Evolutionary conservation across 257 asterid species (phyloP), one percentile per base, ranked within the genome.

Genomic region (Petrea volubilis): DNA sequence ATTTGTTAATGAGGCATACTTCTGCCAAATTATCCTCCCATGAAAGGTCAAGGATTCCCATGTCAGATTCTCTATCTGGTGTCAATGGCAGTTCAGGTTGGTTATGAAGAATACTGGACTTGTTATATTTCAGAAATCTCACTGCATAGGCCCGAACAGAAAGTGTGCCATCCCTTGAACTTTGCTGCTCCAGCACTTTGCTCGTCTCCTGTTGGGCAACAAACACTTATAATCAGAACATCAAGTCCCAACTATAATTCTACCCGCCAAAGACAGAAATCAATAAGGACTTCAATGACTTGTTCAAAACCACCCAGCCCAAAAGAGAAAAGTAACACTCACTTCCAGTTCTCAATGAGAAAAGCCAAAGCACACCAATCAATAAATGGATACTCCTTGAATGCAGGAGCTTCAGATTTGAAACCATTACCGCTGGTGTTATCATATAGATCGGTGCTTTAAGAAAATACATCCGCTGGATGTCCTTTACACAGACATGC

Each of bases 141-240:
- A 84, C 62, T 5, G 92, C 96, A 85, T 92, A 92, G 53, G 84
- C 86, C 74, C 63, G 85, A 74, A 90, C 82, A 75, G 91, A 67
- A 73, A 68, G 78, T 46, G 80, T 60, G 56, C 78, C 79, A 56
- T 77, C 85, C 76, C 74, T 87, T 59, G 62, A 73, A 68, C 60
- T 59, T 57, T 84, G 88, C 75, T 79, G 84, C 77, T 82, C 86
- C 82, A 64, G 79, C 67, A 78, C 81, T 78, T 84, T 75, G 75
- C 70, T 78, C 38, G 67, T 77, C 60, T 81, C 90, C 98, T 92
- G 90, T 27, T 21, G 38, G 17, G 20, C 7, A n/a, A n/a, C 60
- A 27, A 33, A 67, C 68, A 53, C 60, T 63, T 14, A 52, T 13
- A 20, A 10, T 18, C 36, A 6, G 44, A 18, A 61, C 23, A 61